A percentile compares a stretch with the other conserved stretches of the same genome.
Evolutionary conservation across 192 early-diverging fungal genomes (phyloP).

Genomic region (Geranomyces variabilis): DNA sequence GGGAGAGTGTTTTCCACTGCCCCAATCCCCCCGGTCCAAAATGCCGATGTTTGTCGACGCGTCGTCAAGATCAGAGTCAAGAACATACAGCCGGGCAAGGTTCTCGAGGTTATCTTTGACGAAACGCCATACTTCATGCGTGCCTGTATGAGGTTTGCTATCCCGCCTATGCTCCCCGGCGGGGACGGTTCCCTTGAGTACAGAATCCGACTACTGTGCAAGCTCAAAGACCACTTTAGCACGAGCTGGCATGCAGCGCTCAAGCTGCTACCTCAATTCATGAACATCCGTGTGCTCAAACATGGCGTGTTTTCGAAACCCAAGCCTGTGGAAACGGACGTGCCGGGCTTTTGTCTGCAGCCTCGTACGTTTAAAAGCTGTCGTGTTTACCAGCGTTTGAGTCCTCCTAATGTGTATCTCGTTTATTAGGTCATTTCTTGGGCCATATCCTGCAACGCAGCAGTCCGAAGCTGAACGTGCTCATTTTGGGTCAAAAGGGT

Average conservation of each 20-base stretch:
- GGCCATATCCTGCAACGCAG: neutral
- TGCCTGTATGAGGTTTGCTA: neutral
- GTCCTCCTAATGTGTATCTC: no score
- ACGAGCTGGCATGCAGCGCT: neutral
- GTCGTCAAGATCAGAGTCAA: neutral
- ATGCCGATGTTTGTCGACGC: no score
- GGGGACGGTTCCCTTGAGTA: neutral
- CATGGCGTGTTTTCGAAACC: neutral
- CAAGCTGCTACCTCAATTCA: neutral
- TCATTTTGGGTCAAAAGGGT: constrained; percentile 12
- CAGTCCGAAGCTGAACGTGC: neutral
- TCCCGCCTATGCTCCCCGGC: no score
- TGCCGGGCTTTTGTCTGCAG: neutral
- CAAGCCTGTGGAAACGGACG: neutral
- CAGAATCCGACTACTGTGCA: neutral
- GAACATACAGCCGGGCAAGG: neutral
- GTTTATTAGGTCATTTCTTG: neutral
- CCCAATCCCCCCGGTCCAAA: no score
- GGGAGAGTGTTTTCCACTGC: no score
- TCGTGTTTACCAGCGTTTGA: no score
- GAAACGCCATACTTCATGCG: neutral
- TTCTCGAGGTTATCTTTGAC: neutral
- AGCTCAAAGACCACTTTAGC: neutral
- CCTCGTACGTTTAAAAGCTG: neutral
- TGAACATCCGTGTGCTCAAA: constrained; percentile 3